Conservation (phyloP, 2,329 filamentous ascomycete genomes). For the Penicillium olsonii region DNA sequence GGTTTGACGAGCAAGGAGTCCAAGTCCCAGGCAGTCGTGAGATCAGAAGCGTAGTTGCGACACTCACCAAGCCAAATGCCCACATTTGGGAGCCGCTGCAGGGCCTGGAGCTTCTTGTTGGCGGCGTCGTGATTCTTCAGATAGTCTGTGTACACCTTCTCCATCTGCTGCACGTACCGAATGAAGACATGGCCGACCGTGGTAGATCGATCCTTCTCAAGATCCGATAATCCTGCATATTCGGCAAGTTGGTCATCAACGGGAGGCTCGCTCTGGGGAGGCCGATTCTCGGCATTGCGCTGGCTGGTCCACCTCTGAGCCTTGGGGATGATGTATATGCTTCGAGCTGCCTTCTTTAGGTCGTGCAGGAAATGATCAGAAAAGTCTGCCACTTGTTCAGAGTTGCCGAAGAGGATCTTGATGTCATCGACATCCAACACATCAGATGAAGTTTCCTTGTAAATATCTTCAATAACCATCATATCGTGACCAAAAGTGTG, state of each 20-base stretch:
- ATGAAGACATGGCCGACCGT: slow-evolving; percentile 62
- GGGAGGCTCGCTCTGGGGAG: slow-evolving; percentile 17
- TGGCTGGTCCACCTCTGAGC: slow-evolving; percentile 56
- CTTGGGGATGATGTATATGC: slow-evolving; percentile 71
- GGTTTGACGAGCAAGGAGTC: slow-evolving; percentile 97
- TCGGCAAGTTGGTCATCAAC: slow-evolving; percentile 29
- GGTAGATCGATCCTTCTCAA: slow-evolving; percentile 61
- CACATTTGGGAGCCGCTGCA: slow-evolving; percentile 59
- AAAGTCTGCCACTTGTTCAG: slow-evolving; percentile 84
- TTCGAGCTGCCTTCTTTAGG: slow-evolving; percentile 76
- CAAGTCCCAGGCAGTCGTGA: slow-evolving; percentile 91
- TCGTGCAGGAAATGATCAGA: slow-evolving; percentile 77
- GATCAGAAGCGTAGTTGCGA: slow-evolving; percentile 84
- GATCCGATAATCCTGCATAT: slow-evolving; percentile 42
- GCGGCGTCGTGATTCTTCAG: slow-evolving; percentile 66
- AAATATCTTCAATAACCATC: slow-evolving; percentile 97
- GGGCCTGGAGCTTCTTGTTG: slow-evolving; percentile 59
- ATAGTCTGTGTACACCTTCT: slow-evolving; percentile 66
- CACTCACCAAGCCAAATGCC: slow-evolving; percentile 89
- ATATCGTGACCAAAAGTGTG: slow-evolving; percentile 89
- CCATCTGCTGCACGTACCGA: slow-evolving; percentile 59
- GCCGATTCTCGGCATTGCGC: slow-evolving; percentile 46
- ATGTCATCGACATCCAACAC: slow-evolving; percentile 81
- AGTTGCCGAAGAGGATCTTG: slow-evolving; percentile 89
- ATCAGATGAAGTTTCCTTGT: slow-evolving; percentile 86